phyloP scores from a whole-genome alignment of 1,284 basidiomycete genomes.

The Tilletia setariae region DNA sequence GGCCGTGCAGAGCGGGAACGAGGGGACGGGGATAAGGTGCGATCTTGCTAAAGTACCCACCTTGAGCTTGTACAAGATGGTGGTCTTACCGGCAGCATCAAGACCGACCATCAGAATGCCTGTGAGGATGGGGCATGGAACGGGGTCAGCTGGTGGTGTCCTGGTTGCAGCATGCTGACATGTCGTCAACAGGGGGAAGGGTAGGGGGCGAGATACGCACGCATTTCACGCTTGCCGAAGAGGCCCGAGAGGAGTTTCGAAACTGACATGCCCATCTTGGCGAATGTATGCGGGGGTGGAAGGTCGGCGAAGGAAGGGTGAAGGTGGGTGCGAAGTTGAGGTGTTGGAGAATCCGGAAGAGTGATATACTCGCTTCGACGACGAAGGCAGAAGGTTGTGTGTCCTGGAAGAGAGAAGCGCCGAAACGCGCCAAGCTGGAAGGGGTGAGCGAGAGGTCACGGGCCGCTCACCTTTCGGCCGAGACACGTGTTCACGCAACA shows the following conservation, averaged over 20 bases:
- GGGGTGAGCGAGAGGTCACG: too few relatives aligned
- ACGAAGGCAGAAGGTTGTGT: too few relatives aligned
- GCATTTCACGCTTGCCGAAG: slow-evolving; percentile 99
- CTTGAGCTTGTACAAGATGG: slow-evolving; percentile 21
- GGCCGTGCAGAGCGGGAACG: too few relatives aligned
- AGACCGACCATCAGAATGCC: slow-evolving; percentile 72
- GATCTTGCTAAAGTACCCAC: background rate
- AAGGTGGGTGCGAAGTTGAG: background rate
- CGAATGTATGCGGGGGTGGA: background rate
- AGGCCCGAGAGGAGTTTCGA: slow-evolving; percentile 77
- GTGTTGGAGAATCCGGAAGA: background rate
- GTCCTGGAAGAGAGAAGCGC: too few relatives aligned
- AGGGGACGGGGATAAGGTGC: too few relatives aligned
- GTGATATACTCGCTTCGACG: too few relatives aligned
- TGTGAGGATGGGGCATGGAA: background rate
- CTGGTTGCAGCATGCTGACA: slow-evolving; percentile 29
- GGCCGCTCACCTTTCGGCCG: too few relatives aligned
- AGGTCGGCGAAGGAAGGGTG: background rate
- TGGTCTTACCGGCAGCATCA: slow-evolving; percentile 75
- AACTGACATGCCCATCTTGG: slow-evolving; percentile 45
- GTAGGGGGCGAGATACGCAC: slow-evolving; percentile 63
- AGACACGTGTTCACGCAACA: too few relatives aligned
- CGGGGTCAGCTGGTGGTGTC: background rate
- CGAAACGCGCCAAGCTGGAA: too few relatives aligned
- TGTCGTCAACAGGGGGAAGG: background rate